phyloP scores from a whole-genome alignment of 2,329 filamentous ascomycete genomes.

The Endothia cerciana region DNA sequence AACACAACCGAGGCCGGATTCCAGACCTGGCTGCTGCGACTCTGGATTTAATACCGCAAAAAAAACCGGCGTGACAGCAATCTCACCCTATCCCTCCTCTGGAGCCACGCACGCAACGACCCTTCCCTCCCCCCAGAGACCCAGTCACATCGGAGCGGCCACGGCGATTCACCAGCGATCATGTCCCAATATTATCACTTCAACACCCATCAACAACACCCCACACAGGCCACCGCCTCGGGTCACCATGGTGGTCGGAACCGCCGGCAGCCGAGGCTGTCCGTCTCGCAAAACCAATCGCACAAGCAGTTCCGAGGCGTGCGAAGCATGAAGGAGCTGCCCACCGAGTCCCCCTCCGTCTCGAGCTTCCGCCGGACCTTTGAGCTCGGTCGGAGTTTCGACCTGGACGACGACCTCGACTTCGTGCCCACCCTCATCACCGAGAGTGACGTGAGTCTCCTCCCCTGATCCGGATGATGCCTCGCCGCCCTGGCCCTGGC shows the following conservation, averaged over 20 bases:
- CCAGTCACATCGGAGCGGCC: background rate
- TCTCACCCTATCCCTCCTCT: background rate
- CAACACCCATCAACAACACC: conserved; percentile 62
- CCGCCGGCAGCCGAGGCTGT: conserved; percentile 79
- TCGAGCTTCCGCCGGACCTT: conserved; percentile 83
- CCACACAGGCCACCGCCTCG: conserved; percentile 57
- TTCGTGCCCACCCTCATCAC: conserved; percentile 93
- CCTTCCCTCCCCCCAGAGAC: conserved; percentile 7
- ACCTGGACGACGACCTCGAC: conserved; percentile 93
- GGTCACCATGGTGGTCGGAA: conserved; percentile 81
- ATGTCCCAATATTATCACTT: conserved; percentile 72
- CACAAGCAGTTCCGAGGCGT: conserved; percentile 87
- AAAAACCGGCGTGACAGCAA: conserved; percentile 17
- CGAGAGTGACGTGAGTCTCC: conserved; percentile 80
- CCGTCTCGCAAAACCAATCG: conserved; percentile 73
- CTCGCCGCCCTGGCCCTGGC: background rate
- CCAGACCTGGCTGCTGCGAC: conserved; percentile 15
- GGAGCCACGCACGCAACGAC: conserved; percentile 13
- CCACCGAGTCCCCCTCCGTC: conserved; percentile 73
- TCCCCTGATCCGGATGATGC: conserved; percentile 32
- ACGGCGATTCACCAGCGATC: conserved; percentile 6
- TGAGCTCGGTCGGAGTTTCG: conserved; percentile 90
- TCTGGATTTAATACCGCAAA: conserved; percentile 23
- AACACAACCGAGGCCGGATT: background rate
- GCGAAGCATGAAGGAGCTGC: conserved; percentile 81